Evolutionary conservation across 257 asterid species (phyloP).

Genomic region (Ballota nigra): DNA sequence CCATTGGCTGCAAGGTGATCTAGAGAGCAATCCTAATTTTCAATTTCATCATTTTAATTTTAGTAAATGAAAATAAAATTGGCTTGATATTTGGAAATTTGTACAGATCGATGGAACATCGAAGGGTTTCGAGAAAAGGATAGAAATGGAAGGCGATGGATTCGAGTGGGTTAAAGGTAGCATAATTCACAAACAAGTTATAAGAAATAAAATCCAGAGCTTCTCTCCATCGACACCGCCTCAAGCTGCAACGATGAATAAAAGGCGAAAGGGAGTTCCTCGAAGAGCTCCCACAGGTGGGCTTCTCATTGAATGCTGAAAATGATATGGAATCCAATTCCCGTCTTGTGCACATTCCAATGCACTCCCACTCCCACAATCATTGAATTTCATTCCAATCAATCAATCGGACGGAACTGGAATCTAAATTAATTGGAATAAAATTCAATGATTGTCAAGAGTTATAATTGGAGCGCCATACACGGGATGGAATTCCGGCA

Average conservation of each 20-base stretch:
- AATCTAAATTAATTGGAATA: too few relatives aligned
- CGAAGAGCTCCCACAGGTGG: conserved; percentile 52
- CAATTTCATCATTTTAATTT: neutral
- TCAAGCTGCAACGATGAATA: conserved; percentile 26
- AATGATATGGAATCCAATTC: neutral
- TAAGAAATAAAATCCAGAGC: conserved; percentile 34
- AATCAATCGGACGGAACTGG: too few relatives aligned
- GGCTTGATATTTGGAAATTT: neutral
- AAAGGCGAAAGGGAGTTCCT: conserved; percentile 50
- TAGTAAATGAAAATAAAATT: neutral
- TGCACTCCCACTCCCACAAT: too few relatives aligned
- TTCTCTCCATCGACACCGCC: conserved; percentile 49
- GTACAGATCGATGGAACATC: conserved; percentile 52
- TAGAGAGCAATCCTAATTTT: neutral
- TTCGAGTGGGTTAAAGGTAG: conserved; percentile 23
- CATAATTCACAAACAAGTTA: conserved; percentile 25
- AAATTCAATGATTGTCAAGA: too few relatives aligned
- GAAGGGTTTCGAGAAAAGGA: conserved; percentile 30
- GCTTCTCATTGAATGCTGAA: conserved; percentile 29
- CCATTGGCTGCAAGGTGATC: conserved; percentile 76
- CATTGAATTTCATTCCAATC: too few relatives aligned
- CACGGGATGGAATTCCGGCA: conserved; percentile 12
- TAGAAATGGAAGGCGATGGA: conserved; percentile 19
- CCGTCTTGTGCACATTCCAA: too few relatives aligned
- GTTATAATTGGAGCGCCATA: too few relatives aligned